Evolutionary conservation across 331 rosid genomes (phyloP).

Genomic region (Pyrus hybrid): DNA sequence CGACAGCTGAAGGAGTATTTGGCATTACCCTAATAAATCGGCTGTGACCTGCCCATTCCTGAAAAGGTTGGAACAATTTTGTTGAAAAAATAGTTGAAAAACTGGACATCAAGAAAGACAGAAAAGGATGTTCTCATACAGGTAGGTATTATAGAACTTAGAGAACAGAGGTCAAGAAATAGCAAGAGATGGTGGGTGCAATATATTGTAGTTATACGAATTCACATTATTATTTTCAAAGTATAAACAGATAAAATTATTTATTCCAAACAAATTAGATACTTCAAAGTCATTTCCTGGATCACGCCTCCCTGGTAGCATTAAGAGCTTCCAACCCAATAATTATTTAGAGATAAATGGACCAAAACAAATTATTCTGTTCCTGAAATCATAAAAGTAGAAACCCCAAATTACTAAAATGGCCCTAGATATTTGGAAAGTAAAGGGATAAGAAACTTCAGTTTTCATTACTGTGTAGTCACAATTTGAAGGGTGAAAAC

Average conservation of each 20-base stretch:
- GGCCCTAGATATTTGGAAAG: neutral
- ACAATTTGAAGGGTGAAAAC: neutral
- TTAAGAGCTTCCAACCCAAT: neutral
- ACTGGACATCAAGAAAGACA: neutral
- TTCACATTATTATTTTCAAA: neutral
- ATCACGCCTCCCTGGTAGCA: neutral
- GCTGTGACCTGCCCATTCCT: slow-evolving; percentile 84
- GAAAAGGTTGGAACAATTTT: neutral
- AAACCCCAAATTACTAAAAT: neutral
- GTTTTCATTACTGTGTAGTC: neutral
- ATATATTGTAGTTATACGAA: neutral
- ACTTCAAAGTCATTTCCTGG: neutral
- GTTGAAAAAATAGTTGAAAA: neutral
- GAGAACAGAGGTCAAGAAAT: neutral
- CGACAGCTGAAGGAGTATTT: slow-evolving; percentile 83
- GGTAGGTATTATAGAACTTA: neutral
- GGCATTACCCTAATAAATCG: slow-evolving; percentile 92
- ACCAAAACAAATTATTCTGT: neutral
- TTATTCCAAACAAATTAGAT: neutral
- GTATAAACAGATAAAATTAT: neutral
- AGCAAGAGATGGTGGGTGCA: neutral
- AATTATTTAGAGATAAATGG: no score
- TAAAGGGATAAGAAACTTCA: neutral
- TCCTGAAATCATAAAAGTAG: neutral
- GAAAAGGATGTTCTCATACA: neutral